Conservation (phyloP, 441 rosid genomes). For the Bocquillonia castaneifolia region DNA sequence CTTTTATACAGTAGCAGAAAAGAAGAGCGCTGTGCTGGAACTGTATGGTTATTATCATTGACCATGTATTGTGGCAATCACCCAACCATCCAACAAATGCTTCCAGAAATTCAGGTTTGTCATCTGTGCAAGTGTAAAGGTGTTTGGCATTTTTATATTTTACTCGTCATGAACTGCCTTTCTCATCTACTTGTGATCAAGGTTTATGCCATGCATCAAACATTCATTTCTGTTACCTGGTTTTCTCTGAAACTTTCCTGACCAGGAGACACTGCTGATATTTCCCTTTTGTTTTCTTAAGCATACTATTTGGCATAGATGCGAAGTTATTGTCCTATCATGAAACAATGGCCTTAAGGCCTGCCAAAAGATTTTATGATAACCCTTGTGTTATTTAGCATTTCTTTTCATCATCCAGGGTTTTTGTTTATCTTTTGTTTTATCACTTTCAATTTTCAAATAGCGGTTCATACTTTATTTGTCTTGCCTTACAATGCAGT, state of each 20-base stretch:
- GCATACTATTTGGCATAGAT: not conserved
- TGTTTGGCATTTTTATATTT: constrained; percentile 6
- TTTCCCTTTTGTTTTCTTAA: not conserved
- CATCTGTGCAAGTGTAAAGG: constrained; percentile 17
- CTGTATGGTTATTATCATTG: constrained; percentile 90
- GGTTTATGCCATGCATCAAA: not conserved
- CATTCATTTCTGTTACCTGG: not conserved
- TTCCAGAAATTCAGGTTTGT: constrained; percentile 94
- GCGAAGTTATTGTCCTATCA: too few species aligned
- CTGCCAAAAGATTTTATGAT: not conserved
- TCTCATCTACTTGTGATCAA: not conserved
- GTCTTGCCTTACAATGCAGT: too few species aligned
- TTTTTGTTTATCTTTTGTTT: too few species aligned
- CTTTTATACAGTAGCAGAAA: constrained; percentile 87
- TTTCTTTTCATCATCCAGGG: too few species aligned
- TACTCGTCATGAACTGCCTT: not conserved
- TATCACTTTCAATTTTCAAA: too few species aligned
- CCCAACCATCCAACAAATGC: constrained; percentile 74
- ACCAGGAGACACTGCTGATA: not conserved
- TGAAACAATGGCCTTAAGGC: not conserved
- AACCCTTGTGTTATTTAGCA: not conserved
- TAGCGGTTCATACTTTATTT: too few species aligned
- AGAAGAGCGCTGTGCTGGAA: constrained; percentile 98
- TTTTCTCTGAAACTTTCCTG: not conserved
- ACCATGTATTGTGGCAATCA: constrained; percentile 91